Evolutionary conservation across 2,329 filamentous ascomycete species (phyloP).

Genomic region (Neurospora sp.): DNA sequence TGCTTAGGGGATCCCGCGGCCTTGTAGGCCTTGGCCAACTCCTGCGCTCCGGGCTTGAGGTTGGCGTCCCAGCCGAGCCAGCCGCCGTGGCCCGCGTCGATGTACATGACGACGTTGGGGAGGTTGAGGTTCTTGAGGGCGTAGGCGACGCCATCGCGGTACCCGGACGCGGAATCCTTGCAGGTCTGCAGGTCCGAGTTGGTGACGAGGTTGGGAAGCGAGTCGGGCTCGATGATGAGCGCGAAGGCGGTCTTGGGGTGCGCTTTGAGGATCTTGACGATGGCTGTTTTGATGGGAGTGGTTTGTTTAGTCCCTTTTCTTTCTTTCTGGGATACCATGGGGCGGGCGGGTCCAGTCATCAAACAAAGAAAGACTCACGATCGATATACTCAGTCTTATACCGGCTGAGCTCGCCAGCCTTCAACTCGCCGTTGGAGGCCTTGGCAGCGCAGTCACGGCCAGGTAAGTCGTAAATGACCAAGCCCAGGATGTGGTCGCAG

Average conservation of each 20-base stretch:
- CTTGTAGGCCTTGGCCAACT: constrained; percentile 30
- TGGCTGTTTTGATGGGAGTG: constrained; percentile 22
- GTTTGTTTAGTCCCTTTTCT: constrained; percentile 3
- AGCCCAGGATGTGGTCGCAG: constrained; percentile 28
- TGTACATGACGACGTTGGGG: constrained; percentile 52
- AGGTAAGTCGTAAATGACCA: constrained; percentile 55
- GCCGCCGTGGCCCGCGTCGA: constrained; percentile 53
- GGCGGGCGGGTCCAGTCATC: background rate
- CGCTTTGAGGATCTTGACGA: constrained; percentile 39
- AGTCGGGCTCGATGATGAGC: constrained; percentile 47
- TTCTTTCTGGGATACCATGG: background rate
- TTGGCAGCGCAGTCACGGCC: constrained; percentile 54
- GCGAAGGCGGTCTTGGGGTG: constrained; percentile 41
- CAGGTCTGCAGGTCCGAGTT: constrained; percentile 46
- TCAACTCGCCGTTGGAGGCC: constrained; percentile 53
- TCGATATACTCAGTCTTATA: constrained; percentile 34
- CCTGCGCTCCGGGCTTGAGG: constrained; percentile 29
- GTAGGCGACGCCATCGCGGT: constrained; percentile 45
- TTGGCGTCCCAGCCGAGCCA: constrained; percentile 57
- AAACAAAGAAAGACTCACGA: constrained; percentile 18
- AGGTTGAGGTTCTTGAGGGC: constrained; percentile 47
- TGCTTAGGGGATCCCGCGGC: constrained; percentile 27
- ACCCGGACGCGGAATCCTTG: constrained; percentile 40
- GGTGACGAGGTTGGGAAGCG: constrained; percentile 52
- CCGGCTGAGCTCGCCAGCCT: constrained; percentile 37